Conservation (phyloP, 75 land plant species). For the Azolla pinnata region DNA sequence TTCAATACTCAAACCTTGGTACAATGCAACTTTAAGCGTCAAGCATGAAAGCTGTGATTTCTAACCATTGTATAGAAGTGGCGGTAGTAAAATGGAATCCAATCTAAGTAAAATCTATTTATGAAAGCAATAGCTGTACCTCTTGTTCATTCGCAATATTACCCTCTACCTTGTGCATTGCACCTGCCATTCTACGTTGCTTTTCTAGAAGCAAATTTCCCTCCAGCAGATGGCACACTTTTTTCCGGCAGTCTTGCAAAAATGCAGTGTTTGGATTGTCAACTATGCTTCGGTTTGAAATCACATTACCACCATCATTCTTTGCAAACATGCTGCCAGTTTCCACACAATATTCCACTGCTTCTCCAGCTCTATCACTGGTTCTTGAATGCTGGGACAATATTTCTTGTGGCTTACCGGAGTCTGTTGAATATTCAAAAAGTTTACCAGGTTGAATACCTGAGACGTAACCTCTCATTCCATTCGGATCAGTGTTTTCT, state of each 20-base stretch:
- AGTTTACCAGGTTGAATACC: neutral
- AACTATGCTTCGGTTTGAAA: no score
- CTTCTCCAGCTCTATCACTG: neutral
- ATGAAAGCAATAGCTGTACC: no score
- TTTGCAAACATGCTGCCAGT: neutral
- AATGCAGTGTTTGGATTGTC: neutral
- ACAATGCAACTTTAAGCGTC: no score
- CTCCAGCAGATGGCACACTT: neutral
- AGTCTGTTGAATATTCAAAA: neutral
- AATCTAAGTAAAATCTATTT: no score
- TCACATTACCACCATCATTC: neutral
- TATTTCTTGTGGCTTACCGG: neutral
- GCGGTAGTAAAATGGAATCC: no score
- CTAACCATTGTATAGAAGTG: no score
- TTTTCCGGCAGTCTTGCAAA: neutral
- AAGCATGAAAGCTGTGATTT: no score
- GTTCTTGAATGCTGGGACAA: neutral
- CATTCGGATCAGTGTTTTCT: neutral
- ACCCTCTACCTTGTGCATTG: neutral
- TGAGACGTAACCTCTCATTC: neutral
- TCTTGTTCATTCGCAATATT: neutral
- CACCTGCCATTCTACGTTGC: neutral
- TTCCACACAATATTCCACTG: neutral
- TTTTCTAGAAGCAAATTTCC: neutral
- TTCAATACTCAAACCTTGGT: no score